phyloP scores from a whole-genome alignment of 176 grass and related monocot genomes.

The Avena eriantha region DNA sequence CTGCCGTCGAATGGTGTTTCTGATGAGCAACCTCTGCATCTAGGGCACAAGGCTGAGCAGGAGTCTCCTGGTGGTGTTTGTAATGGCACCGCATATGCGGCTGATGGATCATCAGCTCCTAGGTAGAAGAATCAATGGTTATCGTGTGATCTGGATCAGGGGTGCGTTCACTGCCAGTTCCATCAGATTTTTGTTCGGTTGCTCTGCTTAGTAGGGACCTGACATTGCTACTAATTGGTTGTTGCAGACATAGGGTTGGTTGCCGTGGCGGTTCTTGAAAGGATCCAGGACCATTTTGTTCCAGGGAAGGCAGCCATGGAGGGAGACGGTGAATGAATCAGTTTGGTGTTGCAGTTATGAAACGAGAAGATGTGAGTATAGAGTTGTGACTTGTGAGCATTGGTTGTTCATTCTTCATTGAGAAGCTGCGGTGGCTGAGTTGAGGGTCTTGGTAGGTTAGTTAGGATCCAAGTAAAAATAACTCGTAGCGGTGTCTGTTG shows the following conservation, averaged over 20 bases:
- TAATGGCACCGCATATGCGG: not conserved
- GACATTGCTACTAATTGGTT: slow-evolving; percentile 6
- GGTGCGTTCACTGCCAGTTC: slow-evolving; percentile 8
- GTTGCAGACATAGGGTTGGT: not conserved
- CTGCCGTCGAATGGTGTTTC: slow-evolving; percentile 24
- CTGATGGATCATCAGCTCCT: slow-evolving; percentile 7
- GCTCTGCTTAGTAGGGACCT: not conserved
- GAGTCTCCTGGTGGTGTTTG: not conserved
- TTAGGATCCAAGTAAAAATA: not conserved
- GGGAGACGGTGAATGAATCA: not conserved
- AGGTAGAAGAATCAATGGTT: not conserved
- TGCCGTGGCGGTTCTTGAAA: not conserved
- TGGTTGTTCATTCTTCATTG: not conserved
- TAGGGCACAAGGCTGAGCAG: slow-evolving; percentile 28
- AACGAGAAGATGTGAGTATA: not conserved
- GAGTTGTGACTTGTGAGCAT: not conserved
- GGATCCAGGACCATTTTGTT: not conserved
- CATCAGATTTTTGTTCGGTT: not conserved
- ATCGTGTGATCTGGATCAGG: slow-evolving; percentile 12
- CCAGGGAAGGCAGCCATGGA: not conserved
- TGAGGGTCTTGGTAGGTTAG: not conserved
- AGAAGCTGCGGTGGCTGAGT: not conserved
- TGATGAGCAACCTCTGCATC: not conserved
- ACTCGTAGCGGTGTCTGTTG: not conserved
- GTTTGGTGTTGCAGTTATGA: not conserved